These are phyloP conservation scores for Pleurotus tuoliensis DNA, from an alignment of 768 basidiomycete species.

Conservation along the genomic window DNA sequence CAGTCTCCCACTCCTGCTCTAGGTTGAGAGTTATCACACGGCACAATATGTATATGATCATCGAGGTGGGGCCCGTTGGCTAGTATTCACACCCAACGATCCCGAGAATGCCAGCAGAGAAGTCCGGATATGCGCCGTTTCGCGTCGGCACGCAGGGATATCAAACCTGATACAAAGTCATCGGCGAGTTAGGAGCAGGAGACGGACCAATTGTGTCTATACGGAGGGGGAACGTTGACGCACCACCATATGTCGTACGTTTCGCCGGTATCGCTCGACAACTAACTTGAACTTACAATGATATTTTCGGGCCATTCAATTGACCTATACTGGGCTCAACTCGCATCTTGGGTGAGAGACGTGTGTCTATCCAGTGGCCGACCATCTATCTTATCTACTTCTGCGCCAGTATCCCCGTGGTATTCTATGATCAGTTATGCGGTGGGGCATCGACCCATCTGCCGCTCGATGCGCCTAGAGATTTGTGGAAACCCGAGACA, in stretches of 20 bases:
- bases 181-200: slow-evolving; percentile 32
- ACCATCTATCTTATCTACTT: background rate
- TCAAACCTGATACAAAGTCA: slow-evolving; percentile 41
- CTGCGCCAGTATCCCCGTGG: slow-evolving; percentile 23
- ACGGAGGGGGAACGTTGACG: slow-evolving; percentile 40
- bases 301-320: too few relatives aligned
- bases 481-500: slow-evolving; percentile 45
- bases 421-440: slow-evolving; percentile 53
- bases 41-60: too few relatives aligned
- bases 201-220: slow-evolving; percentile 36
- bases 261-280: background rate
- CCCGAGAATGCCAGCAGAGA: background rate
- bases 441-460: slow-evolving; percentile 41
- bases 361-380: background rate
- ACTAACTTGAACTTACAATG: too few relatives aligned
- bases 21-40: too few relatives aligned
- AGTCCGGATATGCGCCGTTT: background rate
- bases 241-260: slow-evolving; percentile 12
- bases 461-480: slow-evolving; percentile 22
- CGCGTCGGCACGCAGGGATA: slow-evolving; percentile 17
- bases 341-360: background rate
- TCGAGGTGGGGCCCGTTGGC: too few relatives aligned
- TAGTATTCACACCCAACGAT: too few relatives aligned
- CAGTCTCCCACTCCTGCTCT: too few relatives aligned
- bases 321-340: background rate